Evolutionary conservation across 495 filamentous ascomycete species (phyloP).

Genomic region (Daldinia decipiens): DNA sequence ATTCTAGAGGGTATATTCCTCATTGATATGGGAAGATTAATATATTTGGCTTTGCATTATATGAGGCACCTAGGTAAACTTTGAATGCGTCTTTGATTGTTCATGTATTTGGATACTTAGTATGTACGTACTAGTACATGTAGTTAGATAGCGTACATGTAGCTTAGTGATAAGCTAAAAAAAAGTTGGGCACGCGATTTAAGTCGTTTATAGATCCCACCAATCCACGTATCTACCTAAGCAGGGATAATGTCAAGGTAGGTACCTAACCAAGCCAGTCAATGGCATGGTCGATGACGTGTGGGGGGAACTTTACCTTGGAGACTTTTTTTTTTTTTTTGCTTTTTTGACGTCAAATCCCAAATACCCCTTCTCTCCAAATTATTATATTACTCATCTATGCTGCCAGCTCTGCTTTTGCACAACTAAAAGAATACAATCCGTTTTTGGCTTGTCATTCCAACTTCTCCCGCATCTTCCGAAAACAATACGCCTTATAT

Average conservation of each 20-base stretch:
- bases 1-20: no score
- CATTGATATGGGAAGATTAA: no score
- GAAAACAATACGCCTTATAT: slow-evolving; percentile 20
- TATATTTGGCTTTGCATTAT: no score
- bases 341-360: slow-evolving; percentile 34
- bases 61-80: no score
- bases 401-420: neutral
- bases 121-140: neutral
- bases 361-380: slow-evolving; percentile 13
- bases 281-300: slow-evolving; percentile 40
- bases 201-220: slow-evolving; percentile 15
- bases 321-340: slow-evolving; percentile 19
- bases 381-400: slow-evolving; percentile 12
- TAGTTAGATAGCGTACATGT: neutral
- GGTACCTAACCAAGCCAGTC: slow-evolving; percentile 8
- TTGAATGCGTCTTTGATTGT: neutral
- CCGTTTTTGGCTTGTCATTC: slow-evolving; percentile 17
- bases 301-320: slow-evolving; percentile 39
- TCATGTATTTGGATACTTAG: neutral
- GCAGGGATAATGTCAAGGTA: slow-evolving; percentile 10
- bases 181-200: slow-evolving; percentile 26
- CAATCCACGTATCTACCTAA: slow-evolving; percentile 12
- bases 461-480: slow-evolving; percentile 21
- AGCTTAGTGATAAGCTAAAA: neutral
- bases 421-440: slow-evolving; percentile 23